These are phyloP conservation scores for Penicillium sp. DNA, from an alignment of 2,329 filamentous ascomycete genomes.

Conservation along the genomic window DNA sequence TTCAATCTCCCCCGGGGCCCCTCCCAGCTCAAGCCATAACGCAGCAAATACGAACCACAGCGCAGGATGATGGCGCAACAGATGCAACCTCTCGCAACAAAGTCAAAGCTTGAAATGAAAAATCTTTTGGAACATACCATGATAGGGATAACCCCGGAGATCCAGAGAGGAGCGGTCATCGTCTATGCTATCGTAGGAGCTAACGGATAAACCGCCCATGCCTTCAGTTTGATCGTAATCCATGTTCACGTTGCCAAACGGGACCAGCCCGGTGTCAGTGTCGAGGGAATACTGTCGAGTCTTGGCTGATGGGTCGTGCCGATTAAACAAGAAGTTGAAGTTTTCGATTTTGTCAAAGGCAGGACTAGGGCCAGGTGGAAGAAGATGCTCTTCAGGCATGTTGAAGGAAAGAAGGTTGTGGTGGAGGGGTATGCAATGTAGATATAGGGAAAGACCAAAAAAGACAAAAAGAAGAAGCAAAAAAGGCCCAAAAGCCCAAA, in stretches of 20 bases:
- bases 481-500: not conserved
- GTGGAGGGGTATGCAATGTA: constrained; percentile 9
- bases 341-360: constrained; percentile 37
- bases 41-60: constrained; percentile 26
- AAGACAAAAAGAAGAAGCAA: constrained; percentile 5
- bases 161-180: constrained; percentile 41
- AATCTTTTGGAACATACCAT: constrained; percentile 35
- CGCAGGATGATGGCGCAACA: constrained; percentile 34
- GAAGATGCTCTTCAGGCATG: constrained; percentile 37
- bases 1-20: not conserved
- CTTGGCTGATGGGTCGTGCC: constrained; percentile 34
- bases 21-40: not conserved
- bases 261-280: constrained; percentile 34
- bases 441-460: constrained; percentile 3
- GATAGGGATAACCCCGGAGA: constrained; percentile 40
- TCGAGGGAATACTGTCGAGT: constrained; percentile 41
- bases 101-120: constrained; percentile 9
- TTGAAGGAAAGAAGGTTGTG: constrained; percentile 13
- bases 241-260: constrained; percentile 35
- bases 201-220: constrained; percentile 42
- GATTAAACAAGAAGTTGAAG: constrained; percentile 38
- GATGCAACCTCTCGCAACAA: constrained; percentile 30
- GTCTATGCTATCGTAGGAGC: constrained; percentile 43
- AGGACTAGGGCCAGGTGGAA: constrained; percentile 24
- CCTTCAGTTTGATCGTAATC: constrained; percentile 44